Conservation (phyloP, 108 stramenopile species). For the Conticribra guillardii region DNA sequence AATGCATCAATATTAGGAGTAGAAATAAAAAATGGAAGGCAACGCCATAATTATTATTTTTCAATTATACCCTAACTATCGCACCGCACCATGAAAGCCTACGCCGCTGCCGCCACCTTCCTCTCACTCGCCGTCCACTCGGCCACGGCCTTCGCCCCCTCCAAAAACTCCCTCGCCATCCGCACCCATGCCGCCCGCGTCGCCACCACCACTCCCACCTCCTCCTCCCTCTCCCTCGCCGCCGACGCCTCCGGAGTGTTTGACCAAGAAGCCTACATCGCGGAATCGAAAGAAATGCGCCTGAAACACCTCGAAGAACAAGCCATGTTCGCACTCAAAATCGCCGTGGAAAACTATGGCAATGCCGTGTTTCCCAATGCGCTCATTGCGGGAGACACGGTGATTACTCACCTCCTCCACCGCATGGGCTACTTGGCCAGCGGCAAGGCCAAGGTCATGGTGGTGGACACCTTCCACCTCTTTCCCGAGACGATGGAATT, state of each 20-base stretch:
- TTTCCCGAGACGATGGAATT: conserved; percentile 96
- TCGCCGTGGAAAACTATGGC: conserved; percentile 87
- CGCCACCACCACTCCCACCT: conserved; percentile 5
- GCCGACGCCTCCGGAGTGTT: conserved; percentile 52
- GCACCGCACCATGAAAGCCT: conserved; percentile 68
- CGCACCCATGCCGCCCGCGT: neutral
- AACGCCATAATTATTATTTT: too few relatives aligned
- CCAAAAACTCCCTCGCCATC: conserved; percentile 21
- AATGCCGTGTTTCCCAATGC: conserved; percentile 92
- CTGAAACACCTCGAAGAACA: conserved; percentile 90
- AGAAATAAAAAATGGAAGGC: too few relatives aligned
- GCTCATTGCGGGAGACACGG: conserved; percentile 90
- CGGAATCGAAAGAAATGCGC: conserved; percentile 87
- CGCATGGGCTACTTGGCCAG: conserved; percentile 85
- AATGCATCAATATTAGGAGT: too few relatives aligned
- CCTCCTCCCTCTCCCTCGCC: conserved; percentile 46
- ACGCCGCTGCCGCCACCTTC: conserved; percentile 50
- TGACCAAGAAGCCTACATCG: conserved; percentile 87
- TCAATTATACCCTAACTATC: too few relatives aligned
- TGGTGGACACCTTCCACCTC: conserved; percentile 96
- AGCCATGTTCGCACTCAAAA: conserved; percentile 90
- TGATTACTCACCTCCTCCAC: conserved; percentile 87
- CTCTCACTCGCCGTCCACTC: conserved; percentile 46
- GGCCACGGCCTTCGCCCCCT: conserved; percentile 64
- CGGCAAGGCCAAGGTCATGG: conserved; percentile 85